phyloP scores from a whole-genome alignment of 371 early-diverging fungal species.

The Zychaea mexicana region DNA sequence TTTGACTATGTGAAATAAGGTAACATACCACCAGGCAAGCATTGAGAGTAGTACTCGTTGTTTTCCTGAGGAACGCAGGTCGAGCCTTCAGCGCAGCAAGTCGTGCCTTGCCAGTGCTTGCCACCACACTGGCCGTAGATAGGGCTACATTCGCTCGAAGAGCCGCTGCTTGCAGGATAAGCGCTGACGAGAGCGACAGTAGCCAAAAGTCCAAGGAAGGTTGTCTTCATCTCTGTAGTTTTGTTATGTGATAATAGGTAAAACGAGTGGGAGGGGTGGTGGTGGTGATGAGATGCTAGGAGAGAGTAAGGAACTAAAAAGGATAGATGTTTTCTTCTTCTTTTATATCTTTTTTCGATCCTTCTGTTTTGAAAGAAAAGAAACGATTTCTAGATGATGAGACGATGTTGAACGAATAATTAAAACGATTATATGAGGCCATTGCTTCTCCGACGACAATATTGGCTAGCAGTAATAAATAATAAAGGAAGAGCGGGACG shows the following conservation, averaged over 20 bases:
- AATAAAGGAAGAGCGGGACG: no score
- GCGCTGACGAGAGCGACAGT: background rate
- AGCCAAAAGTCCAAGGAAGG: constrained; percentile 1
- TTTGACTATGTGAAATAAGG: background rate
- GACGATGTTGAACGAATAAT: no score
- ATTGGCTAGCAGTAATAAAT: background rate
- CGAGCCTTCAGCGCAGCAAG: constrained; percentile 5
- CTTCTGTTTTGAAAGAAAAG: no score
- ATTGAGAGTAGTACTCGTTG: constrained; percentile 11
- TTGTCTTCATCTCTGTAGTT: background rate
- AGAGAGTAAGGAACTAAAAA: no score
- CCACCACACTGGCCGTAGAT: constrained; percentile 9
- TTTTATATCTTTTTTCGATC: constrained; percentile 1
- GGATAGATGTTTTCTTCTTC: no score
- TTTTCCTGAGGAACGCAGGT: background rate
- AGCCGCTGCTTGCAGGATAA: background rate
- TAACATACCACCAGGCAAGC: background rate
- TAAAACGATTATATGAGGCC: background rate
- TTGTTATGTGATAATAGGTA: background rate
- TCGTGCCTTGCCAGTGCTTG: background rate
- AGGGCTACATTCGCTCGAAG: background rate
- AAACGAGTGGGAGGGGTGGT: constrained; percentile 4
- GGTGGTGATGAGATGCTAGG: background rate
- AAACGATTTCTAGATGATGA: no score
- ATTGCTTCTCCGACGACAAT: background rate